Evolutionary conservation across 2,329 filamentous ascomycete genomes (phyloP).

Genomic region (Neospermospora avenae): DNA sequence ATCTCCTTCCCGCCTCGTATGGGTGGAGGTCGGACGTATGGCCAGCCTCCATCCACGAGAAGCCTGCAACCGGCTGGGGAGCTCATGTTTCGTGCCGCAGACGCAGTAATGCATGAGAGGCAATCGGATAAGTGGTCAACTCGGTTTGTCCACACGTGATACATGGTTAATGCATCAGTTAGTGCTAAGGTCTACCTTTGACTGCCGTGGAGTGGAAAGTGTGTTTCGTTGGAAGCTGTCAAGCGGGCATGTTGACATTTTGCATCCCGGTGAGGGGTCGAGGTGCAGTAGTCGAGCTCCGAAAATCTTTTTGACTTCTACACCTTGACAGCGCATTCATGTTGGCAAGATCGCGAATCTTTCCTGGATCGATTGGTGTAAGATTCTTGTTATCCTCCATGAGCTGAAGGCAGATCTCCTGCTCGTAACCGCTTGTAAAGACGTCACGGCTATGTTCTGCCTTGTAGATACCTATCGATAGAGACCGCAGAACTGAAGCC

Average conservation of each 20-base stretch:
- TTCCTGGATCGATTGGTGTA: background rate
- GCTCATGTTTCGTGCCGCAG: conserved; percentile 10
- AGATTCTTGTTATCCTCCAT: background rate
- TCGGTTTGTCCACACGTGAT: conserved; percentile 8
- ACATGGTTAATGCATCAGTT: background rate
- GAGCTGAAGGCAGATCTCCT: no score
- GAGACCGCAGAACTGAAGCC: no score
- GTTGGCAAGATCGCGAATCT: background rate
- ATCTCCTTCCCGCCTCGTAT: background rate
- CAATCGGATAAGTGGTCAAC: conserved; percentile 9
- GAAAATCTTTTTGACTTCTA: background rate
- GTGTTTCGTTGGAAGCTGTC: background rate
- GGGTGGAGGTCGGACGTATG: background rate
- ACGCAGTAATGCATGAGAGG: conserved; percentile 7
- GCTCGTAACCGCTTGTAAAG: no score
- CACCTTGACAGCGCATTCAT: background rate
- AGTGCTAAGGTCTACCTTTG: background rate
- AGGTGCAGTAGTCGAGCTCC: background rate
- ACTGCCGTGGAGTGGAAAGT: background rate
- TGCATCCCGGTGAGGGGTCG: background rate
- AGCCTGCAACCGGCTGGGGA: conserved; percentile 7
- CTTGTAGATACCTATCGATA: no score
- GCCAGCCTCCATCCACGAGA: background rate
- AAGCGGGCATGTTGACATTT: background rate
- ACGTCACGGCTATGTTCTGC: no score